phyloP scores from a whole-genome alignment of 2,329 filamentous ascomycete genomes.

The Aspergillus fumigatiaffinis region DNA sequence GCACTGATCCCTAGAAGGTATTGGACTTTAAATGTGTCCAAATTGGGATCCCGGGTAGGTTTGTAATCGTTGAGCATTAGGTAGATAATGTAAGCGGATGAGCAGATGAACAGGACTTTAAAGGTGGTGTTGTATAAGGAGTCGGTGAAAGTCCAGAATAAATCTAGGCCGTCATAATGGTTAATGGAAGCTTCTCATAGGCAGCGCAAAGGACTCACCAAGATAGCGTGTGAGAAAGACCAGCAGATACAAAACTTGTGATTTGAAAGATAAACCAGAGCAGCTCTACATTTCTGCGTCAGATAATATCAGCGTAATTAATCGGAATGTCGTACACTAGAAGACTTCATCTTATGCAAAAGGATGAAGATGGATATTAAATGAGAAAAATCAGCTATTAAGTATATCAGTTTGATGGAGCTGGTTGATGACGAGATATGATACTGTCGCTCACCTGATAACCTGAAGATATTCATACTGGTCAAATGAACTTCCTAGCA shows the following conservation, averaged over 20 bases:
- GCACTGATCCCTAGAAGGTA: slow-evolving; percentile 83
- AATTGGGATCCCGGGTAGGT: slow-evolving; percentile 92
- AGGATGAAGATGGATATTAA: slow-evolving; percentile 90
- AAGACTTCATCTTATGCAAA: slow-evolving; percentile 91
- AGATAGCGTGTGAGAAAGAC: slow-evolving; percentile 95
- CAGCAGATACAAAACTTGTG: slow-evolving; percentile 87
- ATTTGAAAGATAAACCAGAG: slow-evolving; percentile 97
- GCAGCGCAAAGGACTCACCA: slow-evolving; percentile 48
- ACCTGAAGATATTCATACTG: slow-evolving; percentile 67
- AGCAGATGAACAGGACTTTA: slow-evolving; percentile 90
- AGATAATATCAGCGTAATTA: slow-evolving; percentile 1
- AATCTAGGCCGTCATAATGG: slow-evolving; percentile 51
- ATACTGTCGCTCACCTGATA: slow-evolving; percentile 51
- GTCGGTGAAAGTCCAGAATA: slow-evolving; percentile 77
- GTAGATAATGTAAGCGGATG: slow-evolving; percentile 92
- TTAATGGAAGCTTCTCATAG: not conserved
- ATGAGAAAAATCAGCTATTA: slow-evolving; percentile 87
- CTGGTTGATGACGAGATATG: not conserved
- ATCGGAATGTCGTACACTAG: slow-evolving; percentile 62
- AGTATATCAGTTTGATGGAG: slow-evolving; percentile 14
- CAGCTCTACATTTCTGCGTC: slow-evolving; percentile 64
- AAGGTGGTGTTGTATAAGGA: slow-evolving; percentile 91
- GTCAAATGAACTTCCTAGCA: slow-evolving; percentile 9
- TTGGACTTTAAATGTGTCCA: slow-evolving; percentile 95
- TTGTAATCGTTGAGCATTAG: slow-evolving; percentile 98